Base-by-base conservation (phyloP, 345 rosid genomes). In the Brassica nigra region DNA sequence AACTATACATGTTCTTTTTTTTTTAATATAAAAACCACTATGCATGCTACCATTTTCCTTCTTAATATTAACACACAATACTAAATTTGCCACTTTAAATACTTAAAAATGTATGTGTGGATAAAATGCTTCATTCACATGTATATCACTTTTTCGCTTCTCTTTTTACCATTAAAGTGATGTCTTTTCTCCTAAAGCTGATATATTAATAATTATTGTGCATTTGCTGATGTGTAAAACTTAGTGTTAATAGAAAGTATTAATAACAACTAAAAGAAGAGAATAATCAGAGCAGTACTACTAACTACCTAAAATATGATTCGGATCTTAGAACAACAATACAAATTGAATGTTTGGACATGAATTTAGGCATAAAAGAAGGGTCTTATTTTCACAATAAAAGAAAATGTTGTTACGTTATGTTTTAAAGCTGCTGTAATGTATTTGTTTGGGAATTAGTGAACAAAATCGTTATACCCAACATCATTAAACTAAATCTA, bases 131-230 rank as follows among this genome's bases (percentile, higher is more conserved):
- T 78, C 77, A n/a, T 78, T 72, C 62, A 57, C 73, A 57, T 72
- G 58, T 57, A 73, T 61, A 54, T 34, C 78, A 61, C 70, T 47
- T 73, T 68, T 47, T 55, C 2, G 6, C 6, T 55, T 6, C 18
- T 66, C 31, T 54, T 72, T 67, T 33, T 33, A 39, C 23, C 34
- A 11, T 15, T 36, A 79, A 74, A 74, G 70, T 74, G 66, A 68
- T 49, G 78, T 79, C 28, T 62, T 79, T 79, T 79, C 75, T 61
- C 31, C 28, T 47, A 68, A 67, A 79, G 64, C 71, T 73, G 70
- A 44, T 18, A 66, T 29, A 34, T 55, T 65, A 16, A 62, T 64
- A 14, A 59, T 30, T 61, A 5, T 42, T 23, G 58, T 62, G 15
- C 29, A 34, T 66, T 73, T 57, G 8, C 47, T 67, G 63, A 47